Evolutionary conservation across 1,139 yeast species (phyloP).

Genomic region (Lodderomyces orthopsilosis): DNA sequence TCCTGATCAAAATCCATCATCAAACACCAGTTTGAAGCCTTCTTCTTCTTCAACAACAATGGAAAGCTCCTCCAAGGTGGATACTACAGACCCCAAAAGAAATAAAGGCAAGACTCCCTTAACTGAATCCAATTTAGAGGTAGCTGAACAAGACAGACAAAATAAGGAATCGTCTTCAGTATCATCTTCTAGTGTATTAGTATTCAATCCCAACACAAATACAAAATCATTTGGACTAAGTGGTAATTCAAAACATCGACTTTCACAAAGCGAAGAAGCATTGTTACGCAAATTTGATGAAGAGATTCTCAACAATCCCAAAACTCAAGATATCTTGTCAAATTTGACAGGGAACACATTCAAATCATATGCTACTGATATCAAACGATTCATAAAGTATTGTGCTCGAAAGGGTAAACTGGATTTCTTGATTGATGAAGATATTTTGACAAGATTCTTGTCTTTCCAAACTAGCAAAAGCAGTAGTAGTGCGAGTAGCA

Average conservation of each 20-base stretch:
- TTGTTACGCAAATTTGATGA: slow-evolving; percentile 14
- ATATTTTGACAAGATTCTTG: slow-evolving; percentile 14
- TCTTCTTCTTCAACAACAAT: neutral
- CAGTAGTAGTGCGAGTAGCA: neutral
- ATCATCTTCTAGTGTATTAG: slow-evolving; percentile 2
- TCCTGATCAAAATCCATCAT: neutral
- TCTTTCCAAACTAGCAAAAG: slow-evolving; percentile 11
- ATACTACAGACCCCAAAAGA: neutral
- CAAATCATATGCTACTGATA: slow-evolving; percentile 16
- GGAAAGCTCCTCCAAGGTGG: slow-evolving; percentile 3
- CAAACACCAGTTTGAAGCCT: neutral
- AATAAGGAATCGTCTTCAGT: slow-evolving; percentile 1
- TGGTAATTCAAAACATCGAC: slow-evolving; percentile 13
- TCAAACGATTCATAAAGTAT: slow-evolving; percentile 14
- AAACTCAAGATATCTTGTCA: slow-evolving; percentile 9
- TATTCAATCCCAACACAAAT: neutral
- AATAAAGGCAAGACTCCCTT: neutral
- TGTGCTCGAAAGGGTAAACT: slow-evolving; percentile 15
- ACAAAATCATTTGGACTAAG: slow-evolving; percentile 9
- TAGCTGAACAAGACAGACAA: neutral
- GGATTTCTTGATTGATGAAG: slow-evolving; percentile 12
- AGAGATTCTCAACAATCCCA: slow-evolving; percentile 13
- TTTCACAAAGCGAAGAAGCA: slow-evolving; percentile 10
- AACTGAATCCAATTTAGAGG: neutral
- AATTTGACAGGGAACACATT: slow-evolving; percentile 15